phyloP scores from a whole-genome alignment of 129 eudicot genomes.

The Lonicera japonica region DNA sequence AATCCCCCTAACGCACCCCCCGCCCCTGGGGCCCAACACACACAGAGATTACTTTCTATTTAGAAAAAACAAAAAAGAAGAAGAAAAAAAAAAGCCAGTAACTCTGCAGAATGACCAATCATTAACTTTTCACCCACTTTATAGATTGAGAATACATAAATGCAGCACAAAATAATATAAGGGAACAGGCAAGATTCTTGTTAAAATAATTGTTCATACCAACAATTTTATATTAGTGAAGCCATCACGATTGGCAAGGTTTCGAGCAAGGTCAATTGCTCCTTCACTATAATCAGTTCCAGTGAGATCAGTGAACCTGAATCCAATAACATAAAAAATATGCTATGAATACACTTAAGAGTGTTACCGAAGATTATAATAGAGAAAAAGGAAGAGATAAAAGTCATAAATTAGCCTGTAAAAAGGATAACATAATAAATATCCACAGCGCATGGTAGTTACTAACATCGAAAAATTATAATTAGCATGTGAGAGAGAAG shows the following conservation, averaged over 20 bases:
- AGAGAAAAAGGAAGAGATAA: no score
- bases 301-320: slow-evolving; percentile 86
- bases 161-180: not conserved
- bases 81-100: not conserved
- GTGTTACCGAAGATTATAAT: no score
- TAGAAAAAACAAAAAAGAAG: no score
- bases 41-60: no score
- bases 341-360: not conserved
- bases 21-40: no score
- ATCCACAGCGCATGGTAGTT: no score
- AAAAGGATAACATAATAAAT: no score
- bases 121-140: not conserved
- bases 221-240: slow-evolving; percentile 57
- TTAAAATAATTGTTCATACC: slow-evolving; percentile 38
- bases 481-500: no score
- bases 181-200: not conserved
- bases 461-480: no score
- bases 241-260: slow-evolving; percentile 88
- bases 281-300: slow-evolving; percentile 98
- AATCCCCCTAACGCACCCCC: no score
- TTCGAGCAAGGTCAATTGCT: slow-evolving; percentile 85
- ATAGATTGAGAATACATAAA: not conserved
- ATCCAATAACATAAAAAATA: slow-evolving; percentile 14
- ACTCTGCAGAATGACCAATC: not conserved
- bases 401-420: no score